Conservation (phyloP, 768 basidiomycete species). For the Lactarius psammicola region DNA sequence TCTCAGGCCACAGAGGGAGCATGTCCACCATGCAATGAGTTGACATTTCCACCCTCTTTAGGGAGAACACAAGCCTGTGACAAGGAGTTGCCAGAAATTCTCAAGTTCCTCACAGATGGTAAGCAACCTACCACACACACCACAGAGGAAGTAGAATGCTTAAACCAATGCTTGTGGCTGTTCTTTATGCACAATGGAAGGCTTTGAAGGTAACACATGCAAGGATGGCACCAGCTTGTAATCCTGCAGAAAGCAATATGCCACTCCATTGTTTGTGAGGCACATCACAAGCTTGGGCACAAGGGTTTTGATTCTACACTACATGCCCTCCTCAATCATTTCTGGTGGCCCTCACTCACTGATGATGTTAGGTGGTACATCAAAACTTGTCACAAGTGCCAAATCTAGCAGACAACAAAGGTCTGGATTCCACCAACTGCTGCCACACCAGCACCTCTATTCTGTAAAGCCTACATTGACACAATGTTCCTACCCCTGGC, state of each 20-base stretch:
- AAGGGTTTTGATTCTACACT: conserved; percentile 26
- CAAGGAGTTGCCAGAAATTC: not conserved
- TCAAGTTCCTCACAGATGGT: not conserved
- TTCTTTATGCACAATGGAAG: not conserved
- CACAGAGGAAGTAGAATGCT: too few species aligned
- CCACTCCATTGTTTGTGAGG: conserved; percentile 26
- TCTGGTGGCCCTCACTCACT: conserved; percentile 34
- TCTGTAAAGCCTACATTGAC: too few species aligned
- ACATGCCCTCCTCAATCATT: conserved; percentile 16
- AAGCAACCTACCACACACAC: too few species aligned
- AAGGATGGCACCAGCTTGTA: conserved; percentile 30
- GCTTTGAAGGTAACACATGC: conserved; percentile 21
- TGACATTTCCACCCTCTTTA: too few species aligned
- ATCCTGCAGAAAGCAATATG: not conserved
- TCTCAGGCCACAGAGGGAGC: too few species aligned
- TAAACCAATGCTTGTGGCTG: too few species aligned
- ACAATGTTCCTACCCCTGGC: too few species aligned
- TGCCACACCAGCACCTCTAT: conserved; percentile 26
- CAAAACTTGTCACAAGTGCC: conserved; percentile 41
- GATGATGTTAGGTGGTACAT: conserved; percentile 31
- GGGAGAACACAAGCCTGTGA: too few species aligned
- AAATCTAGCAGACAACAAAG: conserved; percentile 31
- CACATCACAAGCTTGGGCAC: conserved; percentile 17
- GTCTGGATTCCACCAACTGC: conserved; percentile 31
- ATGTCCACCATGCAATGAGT: too few species aligned